A percentile compares a stretch with the other conserved stretches of the same genome.
phyloP scores from a whole-genome alignment of 176 grass and related monocot species.

The Saccharum spontaneum region DNA sequence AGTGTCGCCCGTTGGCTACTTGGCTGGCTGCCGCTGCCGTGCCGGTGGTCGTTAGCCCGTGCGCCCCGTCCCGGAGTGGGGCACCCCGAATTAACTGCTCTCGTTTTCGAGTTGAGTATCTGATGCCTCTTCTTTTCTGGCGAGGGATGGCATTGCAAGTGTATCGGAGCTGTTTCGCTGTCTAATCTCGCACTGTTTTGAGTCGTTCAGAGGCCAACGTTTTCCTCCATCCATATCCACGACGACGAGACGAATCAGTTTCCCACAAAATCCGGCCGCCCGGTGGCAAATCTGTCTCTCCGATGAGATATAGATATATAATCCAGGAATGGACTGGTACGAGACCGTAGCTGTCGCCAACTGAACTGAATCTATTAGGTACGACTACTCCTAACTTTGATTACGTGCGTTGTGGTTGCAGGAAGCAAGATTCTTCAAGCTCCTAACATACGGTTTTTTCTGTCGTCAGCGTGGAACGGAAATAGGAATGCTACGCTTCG shows the following conservation, averaged over 20 bases:
- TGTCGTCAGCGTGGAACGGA: not conserved
- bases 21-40: not conserved
- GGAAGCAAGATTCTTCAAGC: not conserved
- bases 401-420: not conserved
- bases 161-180: not conserved
- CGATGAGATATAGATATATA: no score
- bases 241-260: not conserved
- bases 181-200: not conserved
- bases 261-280: not conserved
- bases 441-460: not conserved
- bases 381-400: not conserved
- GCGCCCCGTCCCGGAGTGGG: not conserved
- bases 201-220: not conserved
- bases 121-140: not conserved
- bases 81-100: not conserved
- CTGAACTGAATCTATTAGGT: not conserved
- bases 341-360: conserved; percentile 8
- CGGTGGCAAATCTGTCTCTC: not conserved
- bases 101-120: not conserved
- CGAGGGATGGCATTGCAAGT: not conserved
- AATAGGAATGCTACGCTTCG: no score
- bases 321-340: no score
- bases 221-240: not conserved
- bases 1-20: not conserved
- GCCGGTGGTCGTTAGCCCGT: not conserved